Percentiles rank a stretch among this genome's conserved stretches.
Conservation (phyloP, 345 rosid genomes). For the Lumnitzera racemosa region DNA sequence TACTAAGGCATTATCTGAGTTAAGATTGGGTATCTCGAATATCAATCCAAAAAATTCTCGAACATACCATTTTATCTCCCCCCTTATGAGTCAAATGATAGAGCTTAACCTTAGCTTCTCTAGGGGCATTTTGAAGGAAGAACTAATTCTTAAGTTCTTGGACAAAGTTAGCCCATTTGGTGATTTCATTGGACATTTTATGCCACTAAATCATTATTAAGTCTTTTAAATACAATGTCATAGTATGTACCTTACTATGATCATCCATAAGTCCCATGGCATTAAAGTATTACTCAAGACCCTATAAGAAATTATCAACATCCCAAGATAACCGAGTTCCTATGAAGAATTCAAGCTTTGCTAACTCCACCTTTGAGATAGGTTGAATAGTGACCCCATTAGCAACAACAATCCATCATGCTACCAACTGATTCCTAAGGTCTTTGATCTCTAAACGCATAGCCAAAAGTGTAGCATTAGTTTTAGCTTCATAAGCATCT, state of each 20-base stretch:
- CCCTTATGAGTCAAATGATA: not conserved
- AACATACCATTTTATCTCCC: not conserved
- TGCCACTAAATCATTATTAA: slow-evolving; percentile 1
- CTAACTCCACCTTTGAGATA: too few species aligned
- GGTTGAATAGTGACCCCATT: too few species aligned
- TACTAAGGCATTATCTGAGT: not conserved
- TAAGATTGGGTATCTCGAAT: not conserved
- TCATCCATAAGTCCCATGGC: not conserved
- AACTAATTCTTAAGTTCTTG: not conserved
- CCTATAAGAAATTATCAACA: slow-evolving; percentile 1
- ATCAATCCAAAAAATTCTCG: not conserved
- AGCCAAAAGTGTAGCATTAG: too few species aligned
- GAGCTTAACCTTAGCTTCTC: not conserved
- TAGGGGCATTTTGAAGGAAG: not conserved
- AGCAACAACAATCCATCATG: too few species aligned
- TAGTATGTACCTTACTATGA: not conserved
- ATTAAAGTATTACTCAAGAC: not conserved
- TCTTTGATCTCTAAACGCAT: too few species aligned
- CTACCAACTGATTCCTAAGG: too few species aligned
- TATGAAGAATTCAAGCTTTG: not conserved
- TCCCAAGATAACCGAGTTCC: not conserved
- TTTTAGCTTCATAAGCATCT: too few species aligned
- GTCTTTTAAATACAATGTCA: not conserved
- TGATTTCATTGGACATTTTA: not conserved
- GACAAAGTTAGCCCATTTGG: not conserved